phyloP scores from a whole-genome alignment of 805 yeast genomes.

The Kluyveromyces lactis region DNA sequence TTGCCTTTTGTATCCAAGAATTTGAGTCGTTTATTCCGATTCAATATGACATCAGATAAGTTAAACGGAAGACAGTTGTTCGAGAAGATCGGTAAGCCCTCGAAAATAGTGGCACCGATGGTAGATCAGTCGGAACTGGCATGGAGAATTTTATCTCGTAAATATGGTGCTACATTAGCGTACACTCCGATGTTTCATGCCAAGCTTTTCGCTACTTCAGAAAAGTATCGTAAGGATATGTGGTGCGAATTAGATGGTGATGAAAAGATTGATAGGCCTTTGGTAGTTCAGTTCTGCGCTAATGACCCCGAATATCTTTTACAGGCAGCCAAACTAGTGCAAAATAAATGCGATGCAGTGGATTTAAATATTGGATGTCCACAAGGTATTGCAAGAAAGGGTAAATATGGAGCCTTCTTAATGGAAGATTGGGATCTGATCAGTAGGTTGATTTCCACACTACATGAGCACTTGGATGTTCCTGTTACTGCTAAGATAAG shows the following conservation, averaged over 20 bases:
- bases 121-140: constrained; percentile 96
- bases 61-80: constrained; percentile 59
- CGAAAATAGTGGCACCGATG: constrained; percentile 93
- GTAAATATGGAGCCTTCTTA: constrained; percentile 88
- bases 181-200: constrained; percentile 98
- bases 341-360: constrained; percentile 86
- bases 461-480: constrained; percentile 65
- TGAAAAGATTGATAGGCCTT: constrained; percentile 61
- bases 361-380: constrained; percentile 97
- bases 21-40: background rate
- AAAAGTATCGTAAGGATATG: constrained; percentile 70
- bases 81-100: constrained; percentile 64
- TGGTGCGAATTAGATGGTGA: constrained; percentile 72
- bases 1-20: background rate
- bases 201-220: constrained; percentile 73
- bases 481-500: constrained; percentile 97
- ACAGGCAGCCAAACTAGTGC: constrained; percentile 73
- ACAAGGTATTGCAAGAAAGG: constrained; percentile 92
- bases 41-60: constrained; percentile 8
- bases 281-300: constrained; percentile 93
- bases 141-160: constrained; percentile 82
- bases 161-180: constrained; percentile 87
- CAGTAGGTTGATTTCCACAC: constrained; percentile 55
- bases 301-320: constrained; percentile 83
- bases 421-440: constrained; percentile 97